phyloP scores from a whole-genome alignment of 495 filamentous ascomycete species.

The Pyrenula massariospora region DNA sequence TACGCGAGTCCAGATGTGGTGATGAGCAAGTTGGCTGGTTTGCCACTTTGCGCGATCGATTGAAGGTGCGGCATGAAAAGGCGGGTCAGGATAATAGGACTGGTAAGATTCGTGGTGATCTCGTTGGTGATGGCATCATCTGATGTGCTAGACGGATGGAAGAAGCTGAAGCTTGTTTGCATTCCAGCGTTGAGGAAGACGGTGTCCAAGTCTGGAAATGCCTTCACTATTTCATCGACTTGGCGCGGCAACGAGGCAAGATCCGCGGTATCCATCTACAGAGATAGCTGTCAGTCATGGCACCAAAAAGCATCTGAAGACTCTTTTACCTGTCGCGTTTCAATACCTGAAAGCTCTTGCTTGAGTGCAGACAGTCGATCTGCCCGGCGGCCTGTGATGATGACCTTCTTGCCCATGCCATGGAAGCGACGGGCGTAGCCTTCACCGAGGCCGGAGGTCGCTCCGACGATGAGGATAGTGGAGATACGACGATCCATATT shows the following conservation, averaged over 20 bases:
- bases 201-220: constrained; percentile 21
- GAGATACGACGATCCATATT: too few species aligned
- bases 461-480: not conserved
- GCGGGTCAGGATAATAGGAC: constrained; percentile 16
- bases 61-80: constrained; percentile 19
- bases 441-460: not conserved
- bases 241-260: constrained; percentile 11
- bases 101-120: constrained; percentile 19
- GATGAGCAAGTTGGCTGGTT: constrained; percentile 10
- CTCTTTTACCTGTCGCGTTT: constrained; percentile 16
- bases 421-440: constrained; percentile 6
- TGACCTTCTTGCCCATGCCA: constrained; percentile 6
- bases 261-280: constrained; percentile 7
- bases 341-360: constrained; percentile 19
- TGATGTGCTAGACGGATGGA: constrained; percentile 10
- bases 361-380: constrained; percentile 14
- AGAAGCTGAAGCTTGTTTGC: constrained; percentile 11
- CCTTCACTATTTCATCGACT: constrained; percentile 12
- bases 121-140: constrained; percentile 12
- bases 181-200: constrained; percentile 19
- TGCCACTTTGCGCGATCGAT: constrained; percentile 3
- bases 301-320: not conserved
- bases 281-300: not conserved
- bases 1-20: constrained; percentile 20
- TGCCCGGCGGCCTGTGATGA: constrained; percentile 6